phyloP scores from a whole-genome alignment of 2,329 filamentous ascomycete species.

The Acrodontium crateriforme region DNA sequence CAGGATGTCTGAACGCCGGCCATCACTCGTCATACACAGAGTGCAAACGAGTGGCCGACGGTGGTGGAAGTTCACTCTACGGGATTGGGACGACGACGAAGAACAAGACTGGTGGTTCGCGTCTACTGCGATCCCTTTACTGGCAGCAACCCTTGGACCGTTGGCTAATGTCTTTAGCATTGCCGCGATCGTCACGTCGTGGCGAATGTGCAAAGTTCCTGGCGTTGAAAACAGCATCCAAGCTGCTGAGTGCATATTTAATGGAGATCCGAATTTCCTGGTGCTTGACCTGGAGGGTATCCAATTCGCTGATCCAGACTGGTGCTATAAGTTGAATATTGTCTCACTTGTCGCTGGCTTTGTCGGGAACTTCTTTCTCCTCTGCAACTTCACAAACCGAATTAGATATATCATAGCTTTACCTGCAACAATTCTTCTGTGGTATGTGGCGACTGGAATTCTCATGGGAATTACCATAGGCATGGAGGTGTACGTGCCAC shows the following conservation, averaged over 20 bases:
- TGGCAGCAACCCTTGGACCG: conserved; percentile 73
- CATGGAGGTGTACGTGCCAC: conserved; percentile 47
- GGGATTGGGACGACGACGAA: conserved; percentile 21
- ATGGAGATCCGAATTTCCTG: conserved; percentile 11
- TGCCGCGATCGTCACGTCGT: conserved; percentile 67
- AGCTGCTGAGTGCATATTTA: conserved; percentile 15
- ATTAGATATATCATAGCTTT: conserved; percentile 72
- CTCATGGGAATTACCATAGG: conserved; percentile 53
- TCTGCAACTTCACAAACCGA: conserved; percentile 73
- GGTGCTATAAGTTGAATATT: conserved; percentile 63
- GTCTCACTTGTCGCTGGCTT: conserved; percentile 64
- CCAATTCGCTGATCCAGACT: conserved; percentile 53
- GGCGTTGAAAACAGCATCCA: conserved; percentile 30
- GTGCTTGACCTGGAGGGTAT: conserved; percentile 40
- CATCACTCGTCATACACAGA: conserved; percentile 6
- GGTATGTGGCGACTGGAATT: conserved; percentile 51
- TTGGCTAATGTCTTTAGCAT: conserved; percentile 81
- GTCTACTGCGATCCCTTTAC: conserved; percentile 36
- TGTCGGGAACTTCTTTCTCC: conserved; percentile 63
- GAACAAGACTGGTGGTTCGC: conserved; percentile 25
- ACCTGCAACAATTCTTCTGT: conserved; percentile 69
- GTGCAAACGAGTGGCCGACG: conserved; percentile 3
- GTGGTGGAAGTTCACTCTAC: conserved; percentile 13
- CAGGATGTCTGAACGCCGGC: too few species aligned
- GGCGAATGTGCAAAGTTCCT: conserved; percentile 47